Conservation (phyloP, 495 filamentous ascomycete species). For the Penicillium pulvis region DNA sequence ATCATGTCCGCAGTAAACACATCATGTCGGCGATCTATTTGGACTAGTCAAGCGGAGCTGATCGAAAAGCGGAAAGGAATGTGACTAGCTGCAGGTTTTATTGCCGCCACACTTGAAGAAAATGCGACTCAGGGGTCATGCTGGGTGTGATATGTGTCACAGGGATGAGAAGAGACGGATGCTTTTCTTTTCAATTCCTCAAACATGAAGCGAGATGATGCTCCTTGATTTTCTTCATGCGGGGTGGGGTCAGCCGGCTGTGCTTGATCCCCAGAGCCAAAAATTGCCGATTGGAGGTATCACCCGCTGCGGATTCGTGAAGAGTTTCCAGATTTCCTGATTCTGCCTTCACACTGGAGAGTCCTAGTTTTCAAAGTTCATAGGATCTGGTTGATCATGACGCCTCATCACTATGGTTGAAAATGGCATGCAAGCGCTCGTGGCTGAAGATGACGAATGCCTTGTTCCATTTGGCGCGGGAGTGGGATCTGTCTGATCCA, state of each 20-base stretch:
- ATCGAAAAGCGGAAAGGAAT: constrained; percentile 24
- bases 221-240: neutral
- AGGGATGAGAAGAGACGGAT: neutral
- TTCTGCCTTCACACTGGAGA: neutral
- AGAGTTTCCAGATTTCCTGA: neutral
- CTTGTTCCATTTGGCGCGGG: constrained; percentile 8
- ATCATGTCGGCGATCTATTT: constrained; percentile 11
- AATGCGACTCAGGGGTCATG: constrained; percentile 29
- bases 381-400: neutral
- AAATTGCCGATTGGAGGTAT: neutral
- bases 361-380: too few relatives aligned
- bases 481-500: neutral
- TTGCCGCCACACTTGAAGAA: constrained; percentile 20
- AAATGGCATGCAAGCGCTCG: constrained; percentile 7
- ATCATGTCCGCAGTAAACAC: constrained; percentile 2
- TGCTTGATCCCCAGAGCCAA: neutral
- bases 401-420: constrained; percentile 6
- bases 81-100: constrained; percentile 28
- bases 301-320: neutral
- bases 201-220: neutral
- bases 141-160: constrained; percentile 12
- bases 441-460: constrained; percentile 9
- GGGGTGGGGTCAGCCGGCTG: neutral
- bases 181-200: neutral
- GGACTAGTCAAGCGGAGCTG: constrained; percentile 16